These are phyloP conservation scores for Dryadomyces sulphureus DNA, from an alignment of 2,329 filamentous ascomycete genomes.

Conservation along the genomic window DNA sequence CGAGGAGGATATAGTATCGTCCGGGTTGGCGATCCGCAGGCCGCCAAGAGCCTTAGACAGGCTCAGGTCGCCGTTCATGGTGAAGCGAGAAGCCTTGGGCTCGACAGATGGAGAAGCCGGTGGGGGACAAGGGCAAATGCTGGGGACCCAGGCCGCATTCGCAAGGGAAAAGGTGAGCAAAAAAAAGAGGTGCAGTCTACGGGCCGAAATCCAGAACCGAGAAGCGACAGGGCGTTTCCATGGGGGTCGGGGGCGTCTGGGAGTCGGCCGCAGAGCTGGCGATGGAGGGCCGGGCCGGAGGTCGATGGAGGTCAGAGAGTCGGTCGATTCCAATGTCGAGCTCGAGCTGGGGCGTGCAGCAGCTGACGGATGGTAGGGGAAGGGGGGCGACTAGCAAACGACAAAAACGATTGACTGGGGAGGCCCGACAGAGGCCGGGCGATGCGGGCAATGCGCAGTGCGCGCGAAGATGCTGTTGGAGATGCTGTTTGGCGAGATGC, in stretches of 20 bases:
- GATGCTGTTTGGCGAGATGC: neutral
- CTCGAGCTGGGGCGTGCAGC: no score
- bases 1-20: slow-evolving; percentile 32
- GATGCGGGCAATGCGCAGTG: no score
- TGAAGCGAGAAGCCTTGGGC: slow-evolving; percentile 2
- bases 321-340: no score
- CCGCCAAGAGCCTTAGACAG: slow-evolving; percentile 86
- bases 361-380: no score
- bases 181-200: neutral
- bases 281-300: no score
- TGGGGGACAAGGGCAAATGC: neutral
- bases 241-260: neutral
- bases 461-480: neutral
- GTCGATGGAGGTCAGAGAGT: no score
- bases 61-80: slow-evolving; percentile 84
- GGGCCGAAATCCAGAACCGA: neutral
- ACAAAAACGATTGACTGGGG: no score
- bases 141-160: slow-evolving; percentile 3
- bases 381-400: no score
- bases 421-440: no score
- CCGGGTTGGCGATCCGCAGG: slow-evolving; percentile 91
- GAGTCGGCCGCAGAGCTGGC: no score
- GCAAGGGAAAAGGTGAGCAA: neutral
- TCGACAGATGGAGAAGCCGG: neutral
- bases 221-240: neutral